Evolutionary conservation across 2,329 filamentous ascomycete genomes (phyloP).

Genomic region (Camillea tinctor): DNA sequence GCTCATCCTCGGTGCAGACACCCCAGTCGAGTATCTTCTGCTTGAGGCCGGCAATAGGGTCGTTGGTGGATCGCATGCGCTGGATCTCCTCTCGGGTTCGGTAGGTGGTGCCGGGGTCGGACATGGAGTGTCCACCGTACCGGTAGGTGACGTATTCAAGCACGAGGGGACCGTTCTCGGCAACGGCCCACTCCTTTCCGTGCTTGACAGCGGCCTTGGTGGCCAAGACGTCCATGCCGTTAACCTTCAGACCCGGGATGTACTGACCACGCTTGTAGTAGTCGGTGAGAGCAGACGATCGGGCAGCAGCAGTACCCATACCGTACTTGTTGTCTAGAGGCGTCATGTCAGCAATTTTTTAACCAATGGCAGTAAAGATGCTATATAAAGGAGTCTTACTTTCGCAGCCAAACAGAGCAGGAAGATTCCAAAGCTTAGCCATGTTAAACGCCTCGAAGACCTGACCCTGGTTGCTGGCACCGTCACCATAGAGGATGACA

Average conservation of each 20-base stretch:
- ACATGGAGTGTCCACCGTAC: conserved; percentile 99
- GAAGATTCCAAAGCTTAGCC: conserved; percentile 98
- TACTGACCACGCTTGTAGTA: conserved; percentile 99
- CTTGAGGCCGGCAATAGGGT: conserved; percentile 97
- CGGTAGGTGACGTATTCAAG: conserved; percentile 99
- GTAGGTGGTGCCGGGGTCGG: conserved; percentile 98
- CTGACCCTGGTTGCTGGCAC: conserved; percentile 98
- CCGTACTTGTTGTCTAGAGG: conserved; percentile 96
- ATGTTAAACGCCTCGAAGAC: conserved; percentile 99
- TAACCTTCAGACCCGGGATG: conserved; percentile 98
- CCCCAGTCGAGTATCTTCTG: conserved; percentile 97
- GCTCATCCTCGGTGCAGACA: conserved; percentile 86
- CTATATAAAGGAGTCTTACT: conserved; percentile 60
- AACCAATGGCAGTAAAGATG: neutral
- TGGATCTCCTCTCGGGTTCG: conserved; percentile 98
- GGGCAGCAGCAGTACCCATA: conserved; percentile 95
- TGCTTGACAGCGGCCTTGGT: conserved; percentile 96
- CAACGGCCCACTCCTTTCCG: conserved; percentile 81
- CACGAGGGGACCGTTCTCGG: conserved; percentile 88
- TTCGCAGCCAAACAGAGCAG: conserved; percentile 95
- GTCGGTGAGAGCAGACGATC: conserved; percentile 92
- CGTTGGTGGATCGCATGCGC: conserved; percentile 98
- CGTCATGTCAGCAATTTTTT: conserved; percentile 25
- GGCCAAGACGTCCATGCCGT: conserved; percentile 98
- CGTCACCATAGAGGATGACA: conserved; percentile 93